A percentile compares a stretch with the other conserved stretches of the same genome.
phyloP scores from a whole-genome alignment of 2,329 filamentous ascomycete genomes.

The Diaporthe sp. region DNA sequence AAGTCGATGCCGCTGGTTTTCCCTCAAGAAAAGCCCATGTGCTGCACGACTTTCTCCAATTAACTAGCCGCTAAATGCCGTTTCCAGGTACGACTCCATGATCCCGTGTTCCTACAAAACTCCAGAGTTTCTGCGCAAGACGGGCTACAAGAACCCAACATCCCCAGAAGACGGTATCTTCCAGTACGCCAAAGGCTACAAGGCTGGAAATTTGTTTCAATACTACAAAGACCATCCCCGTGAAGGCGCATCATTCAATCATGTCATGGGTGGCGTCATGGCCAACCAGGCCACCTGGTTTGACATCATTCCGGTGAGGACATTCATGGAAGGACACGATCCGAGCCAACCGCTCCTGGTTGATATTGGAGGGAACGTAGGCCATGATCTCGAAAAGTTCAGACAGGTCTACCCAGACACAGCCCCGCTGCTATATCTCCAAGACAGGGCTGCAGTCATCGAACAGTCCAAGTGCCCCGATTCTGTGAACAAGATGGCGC shows the following conservation, averaged over 20 bases:
- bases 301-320: slow-evolving; percentile 40
- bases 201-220: slow-evolving; percentile 36
- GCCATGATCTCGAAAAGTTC: slow-evolving; percentile 52
- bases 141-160: no score
- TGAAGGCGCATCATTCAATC: slow-evolving; percentile 41
- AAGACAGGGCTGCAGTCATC: slow-evolving; percentile 42
- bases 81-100: no score
- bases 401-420: slow-evolving; percentile 37
- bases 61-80: no score
- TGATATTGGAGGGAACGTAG: slow-evolving; percentile 51
- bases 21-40: no score
- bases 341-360: slow-evolving; percentile 48
- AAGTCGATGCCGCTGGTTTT: no score
- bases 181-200: slow-evolving; percentile 41
- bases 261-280: slow-evolving; percentile 44
- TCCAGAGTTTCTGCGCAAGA: no score
- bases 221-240: slow-evolving; percentile 39
- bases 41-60: no score
- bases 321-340: background rate
- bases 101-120: no score
- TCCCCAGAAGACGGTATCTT: slow-evolving; percentile 43
- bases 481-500: slow-evolving; percentile 29
- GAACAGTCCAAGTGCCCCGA: slow-evolving; percentile 40
- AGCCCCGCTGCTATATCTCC: slow-evolving; percentile 41
- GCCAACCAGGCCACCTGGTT: slow-evolving; percentile 40